Base-by-base conservation (phyloP, 345 rosid species). In the Conringia planisiliqua region DNA sequence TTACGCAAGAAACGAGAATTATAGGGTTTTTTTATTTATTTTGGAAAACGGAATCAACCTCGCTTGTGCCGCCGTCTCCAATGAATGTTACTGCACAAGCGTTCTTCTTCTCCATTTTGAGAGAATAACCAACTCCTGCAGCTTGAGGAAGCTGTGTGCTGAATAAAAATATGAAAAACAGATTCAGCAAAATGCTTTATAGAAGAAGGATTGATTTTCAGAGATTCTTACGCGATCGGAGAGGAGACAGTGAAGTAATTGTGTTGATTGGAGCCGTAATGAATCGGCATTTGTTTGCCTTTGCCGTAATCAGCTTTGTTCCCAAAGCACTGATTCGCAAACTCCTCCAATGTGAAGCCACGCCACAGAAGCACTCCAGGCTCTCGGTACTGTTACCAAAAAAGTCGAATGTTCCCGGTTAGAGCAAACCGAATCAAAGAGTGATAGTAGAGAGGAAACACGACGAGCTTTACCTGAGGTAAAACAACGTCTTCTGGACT, bases 101-200 rank as follows among this genome's bases (percentile, higher is more conserved):
- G 39, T 86, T 82, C 73, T 85, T 86, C 67, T 80, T 75, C 9
- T 87, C 97, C 91, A 87, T 89, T 73, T 91, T 91, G 10, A 91
- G 85, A 29, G 93, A 80, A 68, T 91, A 87, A 0, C 91, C 97
- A 57, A 82, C 79, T 10, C 97, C 95, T 7, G 82, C 93, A 8
- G 97, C 92, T 79, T 89, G 95, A 24, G 93, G 92, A 73, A 91
- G 83, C 70, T 91, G 97, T 17, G 93, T 91, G 6, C 95, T 89
- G 86, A 42, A 38, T 3, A 36, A 27, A 24, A 18, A 22, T 40
- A 3, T 5, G 10, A 30, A 22, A 59, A 58, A 24, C 57, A 26
- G 65, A 12, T 3, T 66, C 58, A 70, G 57, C 69, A 13, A 44
- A 16, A 43, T 14, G 13, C 8, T 27, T 6, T 5, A n/a, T 7